Percentiles rank a stretch among this genome's conserved stretches.
Conservation (phyloP, 2,329 filamentous ascomycete species). For the Exophiala oligosperma region DNA sequence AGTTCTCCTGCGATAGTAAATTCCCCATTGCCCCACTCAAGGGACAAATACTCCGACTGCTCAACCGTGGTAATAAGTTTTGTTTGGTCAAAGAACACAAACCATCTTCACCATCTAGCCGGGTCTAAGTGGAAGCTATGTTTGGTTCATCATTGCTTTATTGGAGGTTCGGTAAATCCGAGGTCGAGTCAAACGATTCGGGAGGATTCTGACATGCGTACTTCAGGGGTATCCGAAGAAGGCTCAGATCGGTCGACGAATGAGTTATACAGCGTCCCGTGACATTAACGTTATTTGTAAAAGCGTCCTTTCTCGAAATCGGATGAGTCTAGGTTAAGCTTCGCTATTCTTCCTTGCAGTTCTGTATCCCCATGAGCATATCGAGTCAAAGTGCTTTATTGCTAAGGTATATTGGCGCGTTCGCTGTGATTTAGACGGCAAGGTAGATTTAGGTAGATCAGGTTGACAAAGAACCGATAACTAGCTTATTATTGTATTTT, state of each 20-base stretch:
- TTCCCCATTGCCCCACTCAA: not conserved
- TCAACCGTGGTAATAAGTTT: not conserved
- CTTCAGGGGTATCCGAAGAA: too few species aligned
- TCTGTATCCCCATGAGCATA: conserved; percentile 7
- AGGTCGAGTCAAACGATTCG: too few species aligned
- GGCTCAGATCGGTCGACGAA: too few species aligned
- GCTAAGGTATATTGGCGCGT: conserved; percentile 9
- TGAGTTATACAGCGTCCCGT: too few species aligned
- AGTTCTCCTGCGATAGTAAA: not conserved
- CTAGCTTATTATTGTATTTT: not conserved
- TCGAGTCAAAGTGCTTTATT: conserved; percentile 6
- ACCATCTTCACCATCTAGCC: too few species aligned
- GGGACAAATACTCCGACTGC: not conserved
- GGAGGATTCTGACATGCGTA: too few species aligned
- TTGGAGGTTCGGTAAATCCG: too few species aligned
- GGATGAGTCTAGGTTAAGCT: not conserved
- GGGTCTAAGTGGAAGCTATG: too few species aligned
- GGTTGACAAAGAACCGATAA: not conserved
- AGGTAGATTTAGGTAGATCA: conserved; percentile 4
- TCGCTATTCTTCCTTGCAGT: not conserved
- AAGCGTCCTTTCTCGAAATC: not conserved
- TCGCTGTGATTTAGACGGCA: conserved; percentile 6
- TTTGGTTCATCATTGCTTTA: too few species aligned
- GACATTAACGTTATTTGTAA: not conserved
- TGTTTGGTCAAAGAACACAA: too few species aligned